phyloP scores from a whole-genome alignment of 345 rosid species.

The Populus simonii region DNA sequence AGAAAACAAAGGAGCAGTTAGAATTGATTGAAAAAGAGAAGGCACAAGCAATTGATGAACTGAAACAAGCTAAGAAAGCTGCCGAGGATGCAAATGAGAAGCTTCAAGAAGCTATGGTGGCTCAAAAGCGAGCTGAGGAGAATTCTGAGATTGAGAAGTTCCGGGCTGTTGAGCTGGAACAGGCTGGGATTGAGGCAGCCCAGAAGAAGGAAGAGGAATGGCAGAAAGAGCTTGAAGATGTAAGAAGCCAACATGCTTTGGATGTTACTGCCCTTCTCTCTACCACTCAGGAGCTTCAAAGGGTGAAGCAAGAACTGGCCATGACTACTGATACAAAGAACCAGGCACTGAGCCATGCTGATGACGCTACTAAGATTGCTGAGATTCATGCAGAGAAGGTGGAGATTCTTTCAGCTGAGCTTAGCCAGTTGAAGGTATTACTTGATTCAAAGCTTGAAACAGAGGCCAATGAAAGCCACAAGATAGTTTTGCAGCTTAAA shows the following conservation, averaged over 20 bases:
- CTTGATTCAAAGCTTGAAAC: slow-evolving; percentile 70
- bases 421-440: slow-evolving; percentile 56
- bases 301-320: slow-evolving; percentile 61
- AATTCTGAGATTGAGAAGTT: slow-evolving; percentile 84
- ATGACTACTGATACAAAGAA: slow-evolving; percentile 73
- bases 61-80: slow-evolving; percentile 63
- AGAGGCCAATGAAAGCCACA: slow-evolving; percentile 44
- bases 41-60: slow-evolving; percentile 59
- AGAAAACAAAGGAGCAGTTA: slow-evolving; percentile 77
- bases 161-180: slow-evolving; percentile 84
- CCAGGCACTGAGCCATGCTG: slow-evolving; percentile 85
- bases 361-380: slow-evolving; percentile 85
- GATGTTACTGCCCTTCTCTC: slow-evolving; percentile 77
- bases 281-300: slow-evolving; percentile 68
- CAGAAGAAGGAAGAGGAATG: slow-evolving; percentile 81
- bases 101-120: slow-evolving; percentile 77
- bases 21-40: slow-evolving; percentile 71
- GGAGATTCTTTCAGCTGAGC: slow-evolving; percentile 74
- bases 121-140: slow-evolving; percentile 81
- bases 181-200: slow-evolving; percentile 81
- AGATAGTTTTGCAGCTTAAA: slow-evolving; percentile 45
- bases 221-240: slow-evolving; percentile 68
- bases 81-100: slow-evolving; percentile 70
- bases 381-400: slow-evolving; percentile 75
- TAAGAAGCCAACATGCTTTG: slow-evolving; percentile 75